These are phyloP conservation scores for Lichina pygmaea DNA, from an alignment of 495 filamentous ascomycete genomes.

Conservation along the genomic window DNA sequence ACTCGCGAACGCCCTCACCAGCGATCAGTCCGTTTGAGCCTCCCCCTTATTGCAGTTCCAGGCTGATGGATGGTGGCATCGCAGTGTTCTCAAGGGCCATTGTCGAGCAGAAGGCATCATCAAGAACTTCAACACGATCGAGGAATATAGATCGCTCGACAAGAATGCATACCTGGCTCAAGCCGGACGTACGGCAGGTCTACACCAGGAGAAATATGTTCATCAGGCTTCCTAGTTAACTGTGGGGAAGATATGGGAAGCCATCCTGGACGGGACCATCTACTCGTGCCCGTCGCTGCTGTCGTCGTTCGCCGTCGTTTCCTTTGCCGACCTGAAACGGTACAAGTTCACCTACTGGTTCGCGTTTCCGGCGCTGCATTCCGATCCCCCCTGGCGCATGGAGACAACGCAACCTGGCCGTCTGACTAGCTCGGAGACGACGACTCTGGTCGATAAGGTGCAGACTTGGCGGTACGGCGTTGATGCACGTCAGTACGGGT, in stretches of 20 bases:
- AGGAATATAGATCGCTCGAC: constrained; percentile 62
- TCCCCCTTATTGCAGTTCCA: too few relatives aligned
- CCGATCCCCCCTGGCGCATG: constrained; percentile 52
- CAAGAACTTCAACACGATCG: constrained; percentile 86
- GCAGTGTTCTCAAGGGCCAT: constrained; percentile 41
- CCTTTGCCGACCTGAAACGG: constrained; percentile 91
- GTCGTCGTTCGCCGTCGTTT: constrained; percentile 62
- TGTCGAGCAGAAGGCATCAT: constrained; percentile 80
- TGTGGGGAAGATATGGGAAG: constrained; percentile 61
- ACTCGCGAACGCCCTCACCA: constrained; percentile 58
- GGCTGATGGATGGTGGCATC: background rate
- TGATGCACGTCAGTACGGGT: constrained; percentile 65
- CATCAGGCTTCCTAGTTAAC: background rate
- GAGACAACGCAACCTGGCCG: constrained; percentile 11
- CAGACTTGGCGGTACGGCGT: constrained; percentile 64
- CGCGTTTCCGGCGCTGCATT: constrained; percentile 76
- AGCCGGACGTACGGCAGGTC: constrained; percentile 44
- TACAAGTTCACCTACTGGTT: constrained; percentile 91
- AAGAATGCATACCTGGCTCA: constrained; percentile 43
- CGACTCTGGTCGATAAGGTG: constrained; percentile 45
- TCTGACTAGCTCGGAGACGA: constrained; percentile 38
- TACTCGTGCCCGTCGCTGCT: constrained; percentile 81
- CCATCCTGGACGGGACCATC: constrained; percentile 83
- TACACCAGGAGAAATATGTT: background rate
- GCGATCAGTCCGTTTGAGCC: constrained; percentile 36